These are phyloP conservation scores for Eutrema japonicum DNA, from an alignment of 345 rosid genomes.

Conservation along the genomic window DNA sequence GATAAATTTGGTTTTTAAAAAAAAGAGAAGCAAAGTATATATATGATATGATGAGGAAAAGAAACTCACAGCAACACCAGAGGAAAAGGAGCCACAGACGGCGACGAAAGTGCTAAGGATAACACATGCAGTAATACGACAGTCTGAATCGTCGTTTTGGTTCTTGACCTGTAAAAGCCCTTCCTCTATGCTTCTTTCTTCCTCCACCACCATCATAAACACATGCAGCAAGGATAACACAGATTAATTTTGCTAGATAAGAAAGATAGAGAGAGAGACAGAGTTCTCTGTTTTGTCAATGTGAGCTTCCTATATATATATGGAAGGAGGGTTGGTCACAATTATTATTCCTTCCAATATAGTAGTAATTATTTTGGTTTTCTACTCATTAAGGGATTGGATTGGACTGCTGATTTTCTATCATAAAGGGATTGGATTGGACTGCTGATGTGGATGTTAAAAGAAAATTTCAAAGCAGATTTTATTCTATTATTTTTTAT, in stretches of 20 bases:
- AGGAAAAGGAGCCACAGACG: constrained; percentile 41
- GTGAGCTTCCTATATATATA: constrained; percentile 9
- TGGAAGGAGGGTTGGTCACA: neutral
- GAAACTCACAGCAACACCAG: constrained; percentile 40
- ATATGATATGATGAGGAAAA: neutral
- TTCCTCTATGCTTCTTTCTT: constrained; percentile 38
- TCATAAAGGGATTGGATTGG: neutral
- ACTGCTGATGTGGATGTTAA: neutral
- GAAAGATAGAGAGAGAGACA: neutral
- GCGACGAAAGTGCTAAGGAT: constrained; percentile 38
- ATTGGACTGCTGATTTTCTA: constrained; percentile 7
- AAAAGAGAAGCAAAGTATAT: neutral
- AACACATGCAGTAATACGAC: constrained; percentile 40
- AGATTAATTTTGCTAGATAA: neutral
- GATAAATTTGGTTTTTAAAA: neutral
- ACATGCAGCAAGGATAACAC: neutral
- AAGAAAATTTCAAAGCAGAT: neutral
- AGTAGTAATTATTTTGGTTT: constrained; percentile 1
- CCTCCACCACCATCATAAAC: constrained; percentile 13
- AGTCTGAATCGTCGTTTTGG: constrained; percentile 20
- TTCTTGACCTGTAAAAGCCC: constrained; percentile 28
- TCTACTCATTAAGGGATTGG: neutral
- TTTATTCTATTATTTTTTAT: neutral
- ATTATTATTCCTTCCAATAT: neutral
- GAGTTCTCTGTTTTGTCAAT: constrained; percentile 1